Evolutionary conservation across 164 flowering plant genomes (phyloP).

Genomic region (Cinnamomum chago): DNA sequence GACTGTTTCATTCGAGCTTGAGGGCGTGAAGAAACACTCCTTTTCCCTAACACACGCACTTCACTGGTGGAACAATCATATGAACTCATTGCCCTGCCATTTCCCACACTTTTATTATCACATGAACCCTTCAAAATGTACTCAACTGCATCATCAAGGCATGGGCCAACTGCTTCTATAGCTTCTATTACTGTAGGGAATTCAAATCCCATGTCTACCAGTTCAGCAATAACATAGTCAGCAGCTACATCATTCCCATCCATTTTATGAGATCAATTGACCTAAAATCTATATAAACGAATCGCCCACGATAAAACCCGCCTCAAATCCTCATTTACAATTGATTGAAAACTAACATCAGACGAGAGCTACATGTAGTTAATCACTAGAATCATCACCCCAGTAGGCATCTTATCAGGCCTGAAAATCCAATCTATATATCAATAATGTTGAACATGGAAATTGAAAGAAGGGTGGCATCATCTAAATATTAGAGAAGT

Average conservation of each 20-base stretch:
- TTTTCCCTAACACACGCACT: constrained; percentile 27
- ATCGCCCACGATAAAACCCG: too few relatives aligned
- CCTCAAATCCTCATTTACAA: too few relatives aligned
- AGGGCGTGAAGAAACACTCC: constrained; percentile 17
- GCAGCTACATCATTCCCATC: constrained; percentile 18
- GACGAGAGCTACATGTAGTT: too few relatives aligned
- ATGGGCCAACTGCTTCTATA: constrained; percentile 54
- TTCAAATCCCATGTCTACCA: constrained; percentile 75
- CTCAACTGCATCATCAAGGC: constrained; percentile 43
- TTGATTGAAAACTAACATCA: too few relatives aligned
- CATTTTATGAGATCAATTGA: background rate
- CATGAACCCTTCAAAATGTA: constrained; percentile 38
- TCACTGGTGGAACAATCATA: constrained; percentile 15
- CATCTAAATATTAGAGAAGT: too few relatives aligned
- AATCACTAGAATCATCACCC: too few relatives aligned
- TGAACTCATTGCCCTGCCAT: constrained; percentile 13
- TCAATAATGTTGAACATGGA: too few relatives aligned
- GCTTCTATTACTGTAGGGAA: constrained; percentile 41
- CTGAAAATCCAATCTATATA: too few relatives aligned
- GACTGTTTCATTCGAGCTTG: constrained; percentile 41
- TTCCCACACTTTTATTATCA: constrained; percentile 6
- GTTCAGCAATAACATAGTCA: constrained; percentile 38
- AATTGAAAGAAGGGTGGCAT: too few relatives aligned
- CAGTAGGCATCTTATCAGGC: too few relatives aligned
- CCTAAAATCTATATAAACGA: background rate